Evolutionary conservation across 2,329 filamentous ascomycete genomes (phyloP).

Genomic region (Elsinoe necatrix): DNA sequence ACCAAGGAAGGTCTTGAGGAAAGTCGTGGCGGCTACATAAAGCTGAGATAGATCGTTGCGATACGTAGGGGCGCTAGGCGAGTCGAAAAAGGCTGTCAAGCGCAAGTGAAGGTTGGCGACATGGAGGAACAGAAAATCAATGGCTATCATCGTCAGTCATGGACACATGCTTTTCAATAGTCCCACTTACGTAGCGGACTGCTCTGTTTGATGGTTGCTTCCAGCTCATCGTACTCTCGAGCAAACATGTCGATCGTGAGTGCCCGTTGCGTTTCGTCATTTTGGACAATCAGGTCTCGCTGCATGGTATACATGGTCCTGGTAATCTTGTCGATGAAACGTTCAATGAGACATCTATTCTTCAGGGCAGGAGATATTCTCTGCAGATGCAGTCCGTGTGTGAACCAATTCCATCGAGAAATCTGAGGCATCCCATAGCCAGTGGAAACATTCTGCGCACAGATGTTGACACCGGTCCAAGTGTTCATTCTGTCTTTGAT

Average conservation of each 20-base stretch:
- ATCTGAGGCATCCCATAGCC: slow-evolving; percentile 70
- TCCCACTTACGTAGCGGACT: slow-evolving; percentile 21
- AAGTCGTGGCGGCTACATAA: slow-evolving; percentile 62
- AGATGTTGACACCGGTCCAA: slow-evolving; percentile 80
- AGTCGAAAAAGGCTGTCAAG: slow-evolving; percentile 73
- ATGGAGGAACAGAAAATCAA: slow-evolving; percentile 55
- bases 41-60: slow-evolving; percentile 66
- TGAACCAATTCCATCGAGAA: slow-evolving; percentile 46
- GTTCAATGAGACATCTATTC: slow-evolving; percentile 60
- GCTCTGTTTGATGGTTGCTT: slow-evolving; percentile 27
- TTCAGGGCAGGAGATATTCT: slow-evolving; percentile 53
- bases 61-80: slow-evolving; percentile 61
- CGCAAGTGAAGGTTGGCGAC: slow-evolving; percentile 68
- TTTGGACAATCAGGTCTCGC: slow-evolving; percentile 56
- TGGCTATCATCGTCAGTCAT: slow-evolving; percentile 36
- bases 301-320: slow-evolving; percentile 73
- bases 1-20: slow-evolving; percentile 64
- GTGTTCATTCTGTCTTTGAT: slow-evolving; percentile 69
- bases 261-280: slow-evolving; percentile 30
- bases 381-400: slow-evolving; percentile 68
- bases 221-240: slow-evolving; percentile 31
- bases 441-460: slow-evolving; percentile 71
- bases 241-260: slow-evolving; percentile 32
- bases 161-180: background rate
- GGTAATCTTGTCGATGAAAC: slow-evolving; percentile 68